These are phyloP conservation scores for Veloporphyrellus conicus DNA, from an alignment of 1,284 basidiomycete species.

Conservation along the genomic window DNA sequence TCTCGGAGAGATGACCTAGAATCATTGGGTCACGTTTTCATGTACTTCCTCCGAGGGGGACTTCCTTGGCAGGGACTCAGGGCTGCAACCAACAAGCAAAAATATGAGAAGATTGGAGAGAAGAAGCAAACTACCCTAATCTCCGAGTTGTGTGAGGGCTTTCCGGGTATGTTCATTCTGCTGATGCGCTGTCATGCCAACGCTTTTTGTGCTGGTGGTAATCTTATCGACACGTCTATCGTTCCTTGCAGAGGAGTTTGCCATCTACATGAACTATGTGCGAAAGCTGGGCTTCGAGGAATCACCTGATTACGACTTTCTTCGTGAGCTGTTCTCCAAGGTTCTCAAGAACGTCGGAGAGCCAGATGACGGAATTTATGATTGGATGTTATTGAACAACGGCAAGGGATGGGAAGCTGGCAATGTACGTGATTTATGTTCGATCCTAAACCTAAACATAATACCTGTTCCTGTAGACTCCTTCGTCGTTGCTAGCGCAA, in stretches of 20 bases:
- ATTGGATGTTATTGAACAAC: conserved; percentile 94
- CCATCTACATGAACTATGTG: conserved; percentile 97
- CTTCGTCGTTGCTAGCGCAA: conserved; percentile 46
- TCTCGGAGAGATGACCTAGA: conserved; percentile 92
- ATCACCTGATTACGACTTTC: conserved; percentile 95
- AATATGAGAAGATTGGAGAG: conserved; percentile 97
- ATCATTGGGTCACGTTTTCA: conserved; percentile 94
- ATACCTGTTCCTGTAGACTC: conserved; percentile 34
- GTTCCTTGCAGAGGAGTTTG: conserved; percentile 75
- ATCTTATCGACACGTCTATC: conserved; percentile 2
- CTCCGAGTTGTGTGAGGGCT: conserved; percentile 90
- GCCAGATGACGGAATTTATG: conserved; percentile 88
- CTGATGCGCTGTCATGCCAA: not conserved
- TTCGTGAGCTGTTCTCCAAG: conserved; percentile 91
- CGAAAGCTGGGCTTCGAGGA: conserved; percentile 95
- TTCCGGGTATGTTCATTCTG: conserved; percentile 70
- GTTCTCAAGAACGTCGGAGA: conserved; percentile 87
- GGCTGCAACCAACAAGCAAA: conserved; percentile 96
- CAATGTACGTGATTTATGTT: conserved; percentile 45
- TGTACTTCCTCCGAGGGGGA: conserved; percentile 94
- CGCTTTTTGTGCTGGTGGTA: not conserved
- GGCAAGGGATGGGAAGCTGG: conserved; percentile 87
- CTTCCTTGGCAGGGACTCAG: conserved; percentile 94
- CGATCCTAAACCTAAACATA: conserved; percentile 10
- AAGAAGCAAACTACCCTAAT: conserved; percentile 96